Conservation (phyloP, 2,329 filamentous ascomycete species). For the Botryotinia globosa region DNA sequence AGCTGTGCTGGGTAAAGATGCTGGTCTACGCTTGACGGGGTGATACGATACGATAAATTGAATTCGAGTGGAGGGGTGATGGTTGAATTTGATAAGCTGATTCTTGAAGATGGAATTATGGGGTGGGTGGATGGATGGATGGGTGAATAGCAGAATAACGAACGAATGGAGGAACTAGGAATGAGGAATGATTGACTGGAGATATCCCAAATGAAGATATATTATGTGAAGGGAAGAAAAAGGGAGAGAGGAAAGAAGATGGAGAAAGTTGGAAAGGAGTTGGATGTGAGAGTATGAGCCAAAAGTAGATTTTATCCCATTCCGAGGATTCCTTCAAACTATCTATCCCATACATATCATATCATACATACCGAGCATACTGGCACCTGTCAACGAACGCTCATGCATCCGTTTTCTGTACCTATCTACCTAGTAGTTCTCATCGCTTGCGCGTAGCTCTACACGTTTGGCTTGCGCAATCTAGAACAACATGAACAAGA, state of each 20-base stretch:
- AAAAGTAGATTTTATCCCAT: not conserved
- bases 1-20: not conserved
- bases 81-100: conserved; percentile 25
- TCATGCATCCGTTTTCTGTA: not conserved
- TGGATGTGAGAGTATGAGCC: not conserved
- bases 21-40: conserved; percentile 13
- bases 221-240: not conserved
- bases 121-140: not conserved
- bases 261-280: not conserved
- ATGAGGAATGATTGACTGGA: not conserved
- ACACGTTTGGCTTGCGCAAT: not conserved
- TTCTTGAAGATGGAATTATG: conserved; percentile 4
- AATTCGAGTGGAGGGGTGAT: conserved; percentile 11
- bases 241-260: not conserved
- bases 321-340: not conserved
- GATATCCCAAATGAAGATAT: not conserved
- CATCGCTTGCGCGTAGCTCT: not conserved
- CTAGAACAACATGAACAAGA: not conserved
- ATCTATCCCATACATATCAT: not conserved
- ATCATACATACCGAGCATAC: not conserved
- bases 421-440: not conserved
- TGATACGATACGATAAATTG: conserved; percentile 19
- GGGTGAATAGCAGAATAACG: not conserved
- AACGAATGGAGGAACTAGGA: not conserved
- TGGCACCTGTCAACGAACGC: not conserved